Evolutionary conservation across 257 asterid species (phyloP).

Genomic region (Leonotis leonurus): DNA sequence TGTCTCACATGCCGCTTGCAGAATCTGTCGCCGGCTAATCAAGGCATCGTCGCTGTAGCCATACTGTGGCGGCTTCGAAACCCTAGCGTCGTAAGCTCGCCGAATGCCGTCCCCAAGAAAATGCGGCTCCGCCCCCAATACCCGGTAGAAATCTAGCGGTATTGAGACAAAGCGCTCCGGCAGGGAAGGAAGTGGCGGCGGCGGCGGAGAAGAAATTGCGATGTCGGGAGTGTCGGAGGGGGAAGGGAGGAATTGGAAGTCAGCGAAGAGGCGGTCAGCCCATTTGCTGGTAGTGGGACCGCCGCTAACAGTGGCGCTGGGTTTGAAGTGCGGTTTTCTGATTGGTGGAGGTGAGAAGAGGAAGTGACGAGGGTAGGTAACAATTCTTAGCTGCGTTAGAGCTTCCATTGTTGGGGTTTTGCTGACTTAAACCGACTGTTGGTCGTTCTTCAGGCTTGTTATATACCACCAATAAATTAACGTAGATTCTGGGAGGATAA

Average conservation of each 20-base stretch:
- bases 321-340: constrained; percentile 29
- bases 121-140: constrained; percentile 88
- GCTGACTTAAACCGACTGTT: too few relatives aligned
- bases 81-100: constrained; percentile 79
- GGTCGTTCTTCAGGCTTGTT: too few relatives aligned
- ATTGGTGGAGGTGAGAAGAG: constrained; percentile 38
- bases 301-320: constrained; percentile 58
- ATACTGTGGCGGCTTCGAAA: constrained; percentile 77
- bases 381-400: constrained; percentile 40
- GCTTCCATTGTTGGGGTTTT: constrained; percentile 42
- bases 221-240: constrained; percentile 37
- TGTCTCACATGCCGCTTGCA: constrained; percentile 94
- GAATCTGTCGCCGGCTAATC: constrained; percentile 78
- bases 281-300: constrained; percentile 71
- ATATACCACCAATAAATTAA: too few relatives aligned
- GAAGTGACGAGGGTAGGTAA: constrained; percentile 32
- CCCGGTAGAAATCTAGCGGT: constrained; percentile 79
- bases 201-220: constrained; percentile 31
- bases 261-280: constrained; percentile 96
- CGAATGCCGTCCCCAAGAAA: constrained; percentile 92
- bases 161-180: constrained; percentile 67
- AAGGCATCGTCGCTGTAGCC: constrained; percentile 84
- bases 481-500: too few relatives aligned
- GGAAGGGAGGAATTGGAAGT: constrained; percentile 90
- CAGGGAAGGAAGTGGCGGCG: constrained; percentile 49